Evolutionary conservation across 129 eudicot genomes (phyloP).

Genomic region (Lactuca sativa): DNA sequence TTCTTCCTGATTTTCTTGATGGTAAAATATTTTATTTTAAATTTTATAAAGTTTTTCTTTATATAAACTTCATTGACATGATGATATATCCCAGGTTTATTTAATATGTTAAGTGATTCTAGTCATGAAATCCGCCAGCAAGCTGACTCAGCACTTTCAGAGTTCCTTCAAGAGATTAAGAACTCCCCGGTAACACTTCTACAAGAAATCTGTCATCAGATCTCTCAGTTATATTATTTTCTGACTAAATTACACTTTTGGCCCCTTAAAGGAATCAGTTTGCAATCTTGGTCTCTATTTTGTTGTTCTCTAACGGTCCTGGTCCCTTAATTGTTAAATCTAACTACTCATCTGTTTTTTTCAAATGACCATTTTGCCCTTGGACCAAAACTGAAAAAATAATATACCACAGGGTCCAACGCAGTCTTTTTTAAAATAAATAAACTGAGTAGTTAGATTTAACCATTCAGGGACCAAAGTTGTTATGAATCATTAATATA

Average conservation of each 20-base stretch:
- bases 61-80: slow-evolving; percentile 26
- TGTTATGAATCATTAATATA: too few species aligned
- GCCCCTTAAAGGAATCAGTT: neutral
- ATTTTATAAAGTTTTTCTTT: slow-evolving; percentile 13
- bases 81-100: slow-evolving; percentile 62
- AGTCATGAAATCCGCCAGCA: slow-evolving; percentile 97
- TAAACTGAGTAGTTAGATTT: neutral
- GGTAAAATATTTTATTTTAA: slow-evolving; percentile 45
- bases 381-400: neutral
- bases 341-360: neutral
- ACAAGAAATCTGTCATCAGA: slow-evolving; percentile 16
- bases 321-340: neutral
- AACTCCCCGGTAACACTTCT: slow-evolving; percentile 81
- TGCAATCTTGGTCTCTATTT: neutral
- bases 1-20: slow-evolving; percentile 99
- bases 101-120: slow-evolving; percentile 95
- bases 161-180: slow-evolving; percentile 97
- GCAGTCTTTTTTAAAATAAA: too few species aligned
- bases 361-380: neutral
- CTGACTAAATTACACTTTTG: neutral
- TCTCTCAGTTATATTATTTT: neutral
- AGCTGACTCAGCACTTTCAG: slow-evolving; percentile 96
- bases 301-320: too few species aligned
- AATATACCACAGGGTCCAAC: neutral
- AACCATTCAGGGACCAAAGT: neutral